These are phyloP conservation scores for Solanum arcanum DNA, from an alignment of 257 asterid species.

Conservation along the genomic window DNA sequence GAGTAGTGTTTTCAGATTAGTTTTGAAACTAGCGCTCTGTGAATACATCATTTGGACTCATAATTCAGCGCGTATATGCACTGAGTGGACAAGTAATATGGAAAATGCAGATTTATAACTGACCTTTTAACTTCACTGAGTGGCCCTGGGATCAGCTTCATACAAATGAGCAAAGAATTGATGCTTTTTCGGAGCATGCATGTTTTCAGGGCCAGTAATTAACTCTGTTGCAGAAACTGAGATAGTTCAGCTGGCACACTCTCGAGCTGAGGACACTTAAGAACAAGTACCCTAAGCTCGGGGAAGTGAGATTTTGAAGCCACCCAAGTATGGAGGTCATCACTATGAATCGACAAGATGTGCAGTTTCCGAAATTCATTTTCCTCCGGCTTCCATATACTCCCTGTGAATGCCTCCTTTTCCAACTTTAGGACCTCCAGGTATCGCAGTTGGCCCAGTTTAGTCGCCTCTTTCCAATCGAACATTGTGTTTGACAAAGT, in stretches of 20 bases:
- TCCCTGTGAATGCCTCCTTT: background rate
- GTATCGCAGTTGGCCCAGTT: accelerated
- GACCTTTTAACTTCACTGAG: background rate
- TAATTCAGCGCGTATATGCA: no score
- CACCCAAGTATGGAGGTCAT: accelerated
- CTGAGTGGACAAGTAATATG: background rate
- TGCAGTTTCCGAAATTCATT: background rate
- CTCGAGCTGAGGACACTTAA: accelerated
- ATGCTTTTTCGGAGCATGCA: background rate
- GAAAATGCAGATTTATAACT: background rate
- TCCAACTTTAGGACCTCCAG: background rate
- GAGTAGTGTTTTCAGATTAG: background rate
- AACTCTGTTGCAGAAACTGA: background rate
- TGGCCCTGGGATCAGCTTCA: background rate
- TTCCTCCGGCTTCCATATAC: background rate
- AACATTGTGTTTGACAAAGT: background rate
- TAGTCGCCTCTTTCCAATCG: background rate
- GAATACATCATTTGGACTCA: background rate
- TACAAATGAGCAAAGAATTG: background rate
- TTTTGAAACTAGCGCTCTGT: background rate
- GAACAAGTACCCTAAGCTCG: background rate
- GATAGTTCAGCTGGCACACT: background rate
- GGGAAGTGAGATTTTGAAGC: background rate
- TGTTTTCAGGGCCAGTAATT: no score
- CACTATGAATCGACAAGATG: accelerated